Evolutionary conservation across 345 rosid species (phyloP).

Genomic region (Hypericum perforatum): DNA sequence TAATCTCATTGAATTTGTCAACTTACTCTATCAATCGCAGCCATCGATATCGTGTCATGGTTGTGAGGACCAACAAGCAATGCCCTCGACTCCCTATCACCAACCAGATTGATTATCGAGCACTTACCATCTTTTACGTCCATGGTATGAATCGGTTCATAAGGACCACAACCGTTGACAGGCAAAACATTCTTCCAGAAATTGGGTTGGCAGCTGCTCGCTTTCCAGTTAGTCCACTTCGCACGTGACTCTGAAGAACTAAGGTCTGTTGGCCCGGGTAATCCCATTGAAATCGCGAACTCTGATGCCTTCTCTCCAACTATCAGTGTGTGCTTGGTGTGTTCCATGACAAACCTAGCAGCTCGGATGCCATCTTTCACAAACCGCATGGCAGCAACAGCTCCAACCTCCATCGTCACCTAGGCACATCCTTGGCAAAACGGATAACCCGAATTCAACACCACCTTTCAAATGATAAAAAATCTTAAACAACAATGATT

Average conservation of each 20-base stretch:
- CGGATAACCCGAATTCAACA: conserved; percentile 8
- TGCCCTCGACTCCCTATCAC: conserved; percentile 23
- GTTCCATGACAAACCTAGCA: conserved; percentile 71
- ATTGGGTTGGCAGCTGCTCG: conserved; percentile 62
- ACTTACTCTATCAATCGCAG: conserved; percentile 73
- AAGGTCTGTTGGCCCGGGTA: conserved; percentile 75
- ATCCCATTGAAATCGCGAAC: conserved; percentile 91
- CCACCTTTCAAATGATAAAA: conserved; percentile 8
- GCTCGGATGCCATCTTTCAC: conserved; percentile 93
- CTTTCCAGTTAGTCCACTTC: conserved; percentile 80
- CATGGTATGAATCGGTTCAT: conserved; percentile 27
- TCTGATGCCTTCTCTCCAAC: conserved; percentile 75
- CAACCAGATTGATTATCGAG: conserved; percentile 22
- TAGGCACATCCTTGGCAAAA: conserved; percentile 43
- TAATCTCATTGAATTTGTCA: conserved; percentile 1
- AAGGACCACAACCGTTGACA: conserved; percentile 63
- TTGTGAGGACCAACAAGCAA: conserved; percentile 58
- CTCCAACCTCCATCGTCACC: conserved; percentile 98
- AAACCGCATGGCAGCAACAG: conserved; percentile 92
- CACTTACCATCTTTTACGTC: conserved; percentile 15
- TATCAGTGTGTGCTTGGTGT: conserved; percentile 72
- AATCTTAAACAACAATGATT: conserved; percentile 4
- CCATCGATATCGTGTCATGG: conserved; percentile 94
- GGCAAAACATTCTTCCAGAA: conserved; percentile 77
- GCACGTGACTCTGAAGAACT: conserved; percentile 65